A percentile compares a stretch with the other conserved stretches of the same genome.
These are phyloP conservation scores for Penicillium silybi DNA, from an alignment of 495 filamentous ascomycete genomes.

Conservation along the genomic window DNA sequence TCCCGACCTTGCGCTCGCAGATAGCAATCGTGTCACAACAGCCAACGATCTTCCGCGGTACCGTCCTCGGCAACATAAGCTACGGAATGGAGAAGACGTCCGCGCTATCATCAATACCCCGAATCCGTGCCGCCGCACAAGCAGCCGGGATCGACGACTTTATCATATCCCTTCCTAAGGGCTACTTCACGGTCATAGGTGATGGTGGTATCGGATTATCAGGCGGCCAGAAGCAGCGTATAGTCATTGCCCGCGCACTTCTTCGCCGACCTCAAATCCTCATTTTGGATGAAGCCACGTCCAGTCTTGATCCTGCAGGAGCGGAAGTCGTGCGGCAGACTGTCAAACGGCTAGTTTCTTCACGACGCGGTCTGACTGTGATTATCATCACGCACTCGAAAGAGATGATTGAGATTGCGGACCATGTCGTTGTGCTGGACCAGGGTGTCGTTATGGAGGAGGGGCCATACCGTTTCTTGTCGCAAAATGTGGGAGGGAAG, in stretches of 20 bases:
- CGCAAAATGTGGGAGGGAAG: slow-evolving; percentile 32
- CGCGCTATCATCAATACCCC: slow-evolving; percentile 28
- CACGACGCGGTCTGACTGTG: slow-evolving; percentile 38
- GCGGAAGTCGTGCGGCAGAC: slow-evolving; percentile 63
- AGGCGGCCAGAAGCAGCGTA: slow-evolving; percentile 79
- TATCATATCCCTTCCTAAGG: slow-evolving; percentile 63
- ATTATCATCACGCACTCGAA: slow-evolving; percentile 73
- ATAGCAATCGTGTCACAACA: slow-evolving; percentile 76
- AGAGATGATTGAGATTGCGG: slow-evolving; percentile 80
- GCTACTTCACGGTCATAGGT: slow-evolving; percentile 73
- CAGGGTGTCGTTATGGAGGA: slow-evolving; percentile 62
- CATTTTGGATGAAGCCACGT: slow-evolving; percentile 86
- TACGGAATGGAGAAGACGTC: slow-evolving; percentile 60
- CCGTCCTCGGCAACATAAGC: slow-evolving; percentile 71
- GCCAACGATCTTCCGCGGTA: slow-evolving; percentile 71
- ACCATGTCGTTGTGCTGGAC: slow-evolving; percentile 67
- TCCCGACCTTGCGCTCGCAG: slow-evolving; percentile 58
- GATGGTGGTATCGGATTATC: slow-evolving; percentile 73
- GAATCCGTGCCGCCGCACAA: slow-evolving; percentile 57
- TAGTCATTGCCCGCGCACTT: slow-evolving; percentile 80
- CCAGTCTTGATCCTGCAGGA: slow-evolving; percentile 68
- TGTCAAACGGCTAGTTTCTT: slow-evolving; percentile 45
- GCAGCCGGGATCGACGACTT: slow-evolving; percentile 78
- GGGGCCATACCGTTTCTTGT: slow-evolving; percentile 57
- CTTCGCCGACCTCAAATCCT: slow-evolving; percentile 64